These are phyloP conservation scores for Blastomyces silverae DNA, from an alignment of 2,329 filamentous ascomycete species.

Conservation along the genomic window DNA sequence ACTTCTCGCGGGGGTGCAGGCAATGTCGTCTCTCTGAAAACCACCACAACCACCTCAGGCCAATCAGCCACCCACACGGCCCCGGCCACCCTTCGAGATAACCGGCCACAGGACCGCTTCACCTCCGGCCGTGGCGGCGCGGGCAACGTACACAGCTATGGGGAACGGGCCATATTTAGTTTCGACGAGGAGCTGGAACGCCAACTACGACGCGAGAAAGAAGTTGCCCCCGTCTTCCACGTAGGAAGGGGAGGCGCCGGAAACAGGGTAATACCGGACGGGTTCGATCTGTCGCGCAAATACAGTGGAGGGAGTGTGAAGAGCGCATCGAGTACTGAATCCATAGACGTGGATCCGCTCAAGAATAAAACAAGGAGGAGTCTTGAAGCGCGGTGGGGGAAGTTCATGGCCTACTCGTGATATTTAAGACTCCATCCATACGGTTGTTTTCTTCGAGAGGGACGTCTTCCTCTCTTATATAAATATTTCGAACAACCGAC, in stretches of 20 bases:
- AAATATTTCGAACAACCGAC: neutral
- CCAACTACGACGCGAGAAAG: slow-evolving; percentile 47
- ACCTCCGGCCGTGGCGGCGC: slow-evolving; percentile 50
- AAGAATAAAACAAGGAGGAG: slow-evolving; percentile 34
- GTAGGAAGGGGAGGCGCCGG: slow-evolving; percentile 57
- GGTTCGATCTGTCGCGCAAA: slow-evolving; percentile 1
- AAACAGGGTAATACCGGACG: slow-evolving; percentile 40
- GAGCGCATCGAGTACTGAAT: slow-evolving; percentile 30
- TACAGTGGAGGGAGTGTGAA: slow-evolving; percentile 7
- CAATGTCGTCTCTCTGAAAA: slow-evolving; percentile 50
- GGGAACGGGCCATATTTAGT: slow-evolving; percentile 56
- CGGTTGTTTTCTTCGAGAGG: neutral
- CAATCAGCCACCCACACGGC: slow-evolving; percentile 41
- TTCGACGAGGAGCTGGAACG: slow-evolving; percentile 61
- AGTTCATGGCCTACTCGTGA: slow-evolving; percentile 34
- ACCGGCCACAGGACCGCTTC: slow-evolving; percentile 37
- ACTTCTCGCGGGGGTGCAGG: slow-evolving; percentile 54
- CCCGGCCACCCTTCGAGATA: slow-evolving; percentile 46
- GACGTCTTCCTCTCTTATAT: neutral
- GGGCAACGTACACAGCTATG: slow-evolving; percentile 48
- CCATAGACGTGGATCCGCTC: slow-evolving; percentile 29
- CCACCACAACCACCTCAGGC: slow-evolving; percentile 46
- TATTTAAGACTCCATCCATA: neutral
- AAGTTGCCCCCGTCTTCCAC: slow-evolving; percentile 56
- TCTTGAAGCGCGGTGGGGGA: slow-evolving; percentile 38